Base-by-base conservation (phyloP, 305 asterid genomes). In the Fraxinus platypoda region DNA sequence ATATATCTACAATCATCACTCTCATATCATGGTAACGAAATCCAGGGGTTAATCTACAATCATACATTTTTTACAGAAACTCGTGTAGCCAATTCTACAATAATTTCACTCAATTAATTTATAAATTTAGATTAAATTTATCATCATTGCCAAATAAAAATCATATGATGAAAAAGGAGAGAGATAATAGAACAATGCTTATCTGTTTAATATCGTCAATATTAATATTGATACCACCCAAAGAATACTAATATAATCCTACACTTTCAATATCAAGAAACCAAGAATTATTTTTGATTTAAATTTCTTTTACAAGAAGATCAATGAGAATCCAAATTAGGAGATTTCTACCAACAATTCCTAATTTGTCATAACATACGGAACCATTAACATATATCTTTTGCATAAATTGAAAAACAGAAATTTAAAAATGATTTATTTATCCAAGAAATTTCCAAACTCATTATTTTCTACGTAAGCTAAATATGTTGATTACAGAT, bases 71-170 rank as follows among this genome's bases (percentile, higher is more conserved):
- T 13, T 34, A 34, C 54, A 12, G 54, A 46, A 11, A 46, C 54
- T 46, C 54, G 0, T 46, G 54, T 12, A 46, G 15, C 54, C 5
- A 46, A 46, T 46, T 46, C 92, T 87, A 88, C 89, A 80, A 93
- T 84, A 49, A 49, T 4, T 15, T 49, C 21, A 52, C 2, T 17
- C 21, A 52, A 17, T 52, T 17, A 52, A 52, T 4, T 52, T 52
- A 4, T 19, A 4, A 52, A 52, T 4, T 52, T 13, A 17, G 62
- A 15, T 1, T 15, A 49, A 49, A 49, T 3, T 52, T 52, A 52
- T 52, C 59, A 4, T 17, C 8, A 52, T 52, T 52, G 62, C 62
- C 23, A 52, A 52, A 52, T 17, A 17, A 52, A 19, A 15, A 52
- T 52, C 62, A 52, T 52, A 4, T 17, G 62, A 52, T 4, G 23